Base-by-base conservation (phyloP, 1,284 basidiomycete species). In the Pseudomicrostroma phylloplanum region DNA sequence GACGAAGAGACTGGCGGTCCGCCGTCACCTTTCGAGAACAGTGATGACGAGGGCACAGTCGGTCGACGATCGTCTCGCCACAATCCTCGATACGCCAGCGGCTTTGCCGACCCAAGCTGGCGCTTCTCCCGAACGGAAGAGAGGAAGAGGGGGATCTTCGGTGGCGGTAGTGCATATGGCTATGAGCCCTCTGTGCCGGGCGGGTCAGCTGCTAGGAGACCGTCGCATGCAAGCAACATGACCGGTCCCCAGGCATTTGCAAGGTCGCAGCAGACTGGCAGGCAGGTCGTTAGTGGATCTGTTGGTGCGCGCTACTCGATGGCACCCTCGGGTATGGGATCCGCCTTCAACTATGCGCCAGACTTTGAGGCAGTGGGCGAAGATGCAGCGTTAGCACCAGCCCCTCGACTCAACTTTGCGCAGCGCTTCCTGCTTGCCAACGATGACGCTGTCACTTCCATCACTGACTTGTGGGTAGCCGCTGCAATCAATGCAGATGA, bases 381-480 rank as follows among this genome's bases (percentile, higher is more conserved):
- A 15, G 51, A 54, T 25, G 21, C 51, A 25, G 25, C n/a, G 6
- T 26, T 54, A 19, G 51, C 51, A 13, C 51, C 51, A 6, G 15
- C 57, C 17, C 40, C 58, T 19, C 25, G 39, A 25, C 56, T 67
- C 12, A 75, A 67, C 72, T 91, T 97, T 70, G 89, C 93, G 0
- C 91, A 96, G 76, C 69, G 80, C 57, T 80, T 80, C 59, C 59
- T 80, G 55, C 62, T 78, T 60, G 90, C 92, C 3, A 92, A 93
- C 79, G 90, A 92, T 77, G 89, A 90, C 74, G 88, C 89, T 1
- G 90, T 92, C 7, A 90, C 89, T 57, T 89, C 88, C 67, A 89
- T 94, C 68, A 88, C 90, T 4, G 91, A 93, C 80, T 82, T 94
- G 15, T 94, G 92, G 91, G 89, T 94, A 63, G 91, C 91, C 11